phyloP scores from a whole-genome alignment of 2,329 filamentous ascomycete species.

The Botrytis tulipae region DNA sequence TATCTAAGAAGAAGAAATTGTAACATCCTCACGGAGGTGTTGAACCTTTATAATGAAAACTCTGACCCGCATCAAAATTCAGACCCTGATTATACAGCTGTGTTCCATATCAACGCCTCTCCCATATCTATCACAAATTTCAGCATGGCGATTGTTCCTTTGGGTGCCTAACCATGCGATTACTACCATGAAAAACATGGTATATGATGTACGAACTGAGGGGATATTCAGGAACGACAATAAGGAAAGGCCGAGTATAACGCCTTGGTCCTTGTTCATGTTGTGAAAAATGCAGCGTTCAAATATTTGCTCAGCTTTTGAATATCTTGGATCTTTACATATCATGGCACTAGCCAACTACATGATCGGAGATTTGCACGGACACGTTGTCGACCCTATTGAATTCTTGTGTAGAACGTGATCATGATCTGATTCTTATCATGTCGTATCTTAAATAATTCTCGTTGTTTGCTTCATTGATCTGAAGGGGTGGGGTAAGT shows the following conservation, averaged over 20 bases:
- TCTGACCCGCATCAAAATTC: not conserved
- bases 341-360: not conserved
- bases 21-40: not conserved
- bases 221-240: conserved; percentile 13
- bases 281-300: conserved; percentile 20
- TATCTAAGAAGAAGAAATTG: not conserved
- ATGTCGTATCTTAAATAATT: not conserved
- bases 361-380: conserved; percentile 1
- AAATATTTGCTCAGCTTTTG: conserved; percentile 14
- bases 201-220: conserved; percentile 11
- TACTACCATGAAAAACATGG: conserved; percentile 18
- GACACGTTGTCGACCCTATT: not conserved
- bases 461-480: conserved; percentile 8
- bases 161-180: conserved; percentile 13
- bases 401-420: not conserved
- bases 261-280: not conserved
- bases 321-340: not conserved
- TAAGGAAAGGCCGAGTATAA: conserved; percentile 3
- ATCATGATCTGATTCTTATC: not conserved
- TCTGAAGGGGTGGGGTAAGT: not conserved
- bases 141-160: conserved; percentile 3
- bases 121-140: conserved; percentile 3
- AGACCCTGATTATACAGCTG: not conserved
- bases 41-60: not conserved
- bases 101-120: not conserved